Percentiles rank a stretch among this genome's conserved stretches.
phyloP scores from a whole-genome alignment of 352 stramenopile genomes.

The Pythium aquatile region DNA sequence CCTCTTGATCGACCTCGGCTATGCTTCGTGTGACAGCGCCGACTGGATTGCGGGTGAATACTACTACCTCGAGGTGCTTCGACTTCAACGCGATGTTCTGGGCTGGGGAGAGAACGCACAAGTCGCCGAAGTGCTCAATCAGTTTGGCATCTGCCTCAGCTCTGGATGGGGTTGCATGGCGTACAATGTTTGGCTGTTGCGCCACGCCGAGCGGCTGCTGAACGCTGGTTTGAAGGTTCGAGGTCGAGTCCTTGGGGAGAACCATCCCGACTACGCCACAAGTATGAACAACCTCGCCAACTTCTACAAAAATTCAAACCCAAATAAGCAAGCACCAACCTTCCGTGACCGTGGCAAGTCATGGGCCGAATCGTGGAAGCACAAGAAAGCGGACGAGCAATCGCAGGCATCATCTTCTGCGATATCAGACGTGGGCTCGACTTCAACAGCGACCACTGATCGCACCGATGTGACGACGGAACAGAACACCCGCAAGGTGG shows the following conservation, averaged over 20 bases:
- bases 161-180: constrained; percentile 65
- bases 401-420: constrained; percentile 10
- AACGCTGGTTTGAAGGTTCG: constrained; percentile 64
- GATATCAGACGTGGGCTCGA: constrained; percentile 4
- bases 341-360: not conserved
- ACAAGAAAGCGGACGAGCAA: not conserved
- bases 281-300: constrained; percentile 86
- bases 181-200: constrained; percentile 72
- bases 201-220: constrained; percentile 64
- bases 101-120: constrained; percentile 70
- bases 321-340: constrained; percentile 16
- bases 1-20: constrained; percentile 72
- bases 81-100: constrained; percentile 71
- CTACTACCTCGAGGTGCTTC: constrained; percentile 72
- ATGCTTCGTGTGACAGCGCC: constrained; percentile 65
- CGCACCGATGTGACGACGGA: constrained; percentile 8
- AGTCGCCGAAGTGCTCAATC: constrained; percentile 79
- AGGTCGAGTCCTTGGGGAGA: constrained; percentile 62
- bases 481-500: constrained; percentile 39
- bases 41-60: constrained; percentile 78
- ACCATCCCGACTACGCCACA: constrained; percentile 76
- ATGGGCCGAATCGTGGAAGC: not conserved
- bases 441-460: not conserved
- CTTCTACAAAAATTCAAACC: constrained; percentile 73
- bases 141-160: constrained; percentile 78